phyloP scores from a whole-genome alignment of 169 alveolate genomes.

The Eimeria falciformis region DNA sequence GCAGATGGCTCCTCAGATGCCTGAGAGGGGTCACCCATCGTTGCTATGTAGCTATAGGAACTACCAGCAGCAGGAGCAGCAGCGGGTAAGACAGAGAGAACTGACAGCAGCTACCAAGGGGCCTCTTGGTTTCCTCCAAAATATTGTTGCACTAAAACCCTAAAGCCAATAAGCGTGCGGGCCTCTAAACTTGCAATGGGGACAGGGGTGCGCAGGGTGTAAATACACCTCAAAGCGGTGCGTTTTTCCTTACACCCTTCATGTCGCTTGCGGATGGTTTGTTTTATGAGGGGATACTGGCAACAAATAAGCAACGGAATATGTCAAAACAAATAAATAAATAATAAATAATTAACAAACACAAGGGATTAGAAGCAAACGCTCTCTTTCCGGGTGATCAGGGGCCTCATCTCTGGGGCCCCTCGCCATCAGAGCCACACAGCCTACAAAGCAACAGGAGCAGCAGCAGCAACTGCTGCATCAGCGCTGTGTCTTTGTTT shows the following conservation, averaged over 20 bases:
- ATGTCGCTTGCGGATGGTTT: not conserved
- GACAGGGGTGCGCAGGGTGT: constrained; percentile 11
- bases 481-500: not conserved
- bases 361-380: no score
- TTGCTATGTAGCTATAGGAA: not conserved
- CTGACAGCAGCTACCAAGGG: no score
- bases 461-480: constrained; percentile 28
- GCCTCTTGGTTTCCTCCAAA: not conserved
- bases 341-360: no score
- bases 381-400: no score
- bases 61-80: not conserved
- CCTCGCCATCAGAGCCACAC: not conserved
- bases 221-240: constrained; percentile 39
- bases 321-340: not conserved
- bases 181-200: no score
- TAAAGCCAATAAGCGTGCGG: no score
- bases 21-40: not conserved
- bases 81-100: no score
- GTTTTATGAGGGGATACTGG: no score
- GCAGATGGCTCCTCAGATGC: constrained; percentile 5
- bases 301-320: no score
- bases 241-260: not conserved
- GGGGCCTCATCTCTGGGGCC: no score
- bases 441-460: not conserved
- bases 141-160: no score